Evolutionary conservation across 768 basidiomycete species (phyloP), one percentile per base, ranked within the genome.

Genomic region (Boletus subparvulus): DNA sequence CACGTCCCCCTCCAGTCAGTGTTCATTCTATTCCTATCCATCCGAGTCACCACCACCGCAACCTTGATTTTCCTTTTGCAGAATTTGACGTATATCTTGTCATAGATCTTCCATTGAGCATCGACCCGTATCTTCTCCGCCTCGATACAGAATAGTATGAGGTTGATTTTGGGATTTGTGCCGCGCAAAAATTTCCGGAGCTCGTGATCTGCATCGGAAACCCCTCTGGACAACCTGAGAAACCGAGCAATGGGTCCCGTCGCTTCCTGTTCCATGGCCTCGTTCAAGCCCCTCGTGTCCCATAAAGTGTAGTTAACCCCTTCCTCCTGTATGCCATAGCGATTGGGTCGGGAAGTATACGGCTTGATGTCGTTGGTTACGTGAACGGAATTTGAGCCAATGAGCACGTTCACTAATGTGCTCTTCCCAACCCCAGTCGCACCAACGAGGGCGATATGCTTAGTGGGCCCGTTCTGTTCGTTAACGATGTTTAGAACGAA

Each of bases 371-470:
- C 39, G 44, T 56, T 62, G 51, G 16, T 56, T 8, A 43, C 52
- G 13, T 39, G 12, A 26, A 57, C 61, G 7, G 8, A 3, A 28
- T 14, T 3, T 16, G 42, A 42, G 21, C 39, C 54, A 6, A 7
- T 30, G 41, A 65, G 56, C 40, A 65, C 30, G 19, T 65, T 64
- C 19, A 62, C 56, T 14, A 58, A 30, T 5, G 63, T 64, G 39
- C 59, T 56, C 59, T 63, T 61, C 47, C 63, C 55, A 13, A 36
- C 59, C 5, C 63, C 59, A 2, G 60, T 60, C 14, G 33, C 9
- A 26, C 63, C 60, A 30, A 55, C 60, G 50, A 65, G 21, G 32
- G 47, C 55, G 36, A 65, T 19, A 26, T 64, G 54, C 48, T 53
- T 65, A 13, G 21, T 39, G 19, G 44, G 24, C 46, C 17, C 3